phyloP scores from a whole-genome alignment of 1,284 basidiomycete species.

The Thecaphora frezii region DNA sequence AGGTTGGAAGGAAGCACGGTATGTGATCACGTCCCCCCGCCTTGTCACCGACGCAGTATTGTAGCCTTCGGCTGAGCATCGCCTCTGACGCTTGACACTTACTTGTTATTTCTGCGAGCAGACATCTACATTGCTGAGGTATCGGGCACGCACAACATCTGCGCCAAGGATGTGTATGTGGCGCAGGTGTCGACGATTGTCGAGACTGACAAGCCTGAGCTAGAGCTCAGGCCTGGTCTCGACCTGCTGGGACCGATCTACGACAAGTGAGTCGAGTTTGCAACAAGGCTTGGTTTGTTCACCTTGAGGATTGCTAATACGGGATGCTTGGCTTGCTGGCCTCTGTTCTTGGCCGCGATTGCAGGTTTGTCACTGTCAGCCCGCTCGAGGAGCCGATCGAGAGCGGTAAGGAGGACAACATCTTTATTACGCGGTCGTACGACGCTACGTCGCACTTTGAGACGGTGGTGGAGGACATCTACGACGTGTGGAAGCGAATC shows the following conservation, averaged over 20 bases:
- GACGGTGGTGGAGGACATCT: constrained; percentile 66
- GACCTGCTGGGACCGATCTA: constrained; percentile 88
- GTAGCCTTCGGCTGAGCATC: no score
- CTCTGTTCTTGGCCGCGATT: background rate
- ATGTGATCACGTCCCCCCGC: no score
- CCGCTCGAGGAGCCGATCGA: constrained; percentile 87
- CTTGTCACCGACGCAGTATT: no score
- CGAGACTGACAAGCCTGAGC: constrained; percentile 89
- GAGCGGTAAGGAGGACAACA: constrained; percentile 76
- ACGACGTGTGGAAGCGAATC: constrained; percentile 54
- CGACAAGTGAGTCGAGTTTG: constrained; percentile 69
- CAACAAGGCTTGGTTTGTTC: no score
- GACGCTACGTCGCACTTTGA: constrained; percentile 99
- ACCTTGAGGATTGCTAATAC: background rate
- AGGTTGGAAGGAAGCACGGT: constrained; percentile 92
- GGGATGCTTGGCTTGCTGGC: background rate
- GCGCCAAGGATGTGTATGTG: constrained; percentile 89
- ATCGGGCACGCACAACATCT: constrained; percentile 94
- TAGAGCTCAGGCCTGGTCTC: constrained; percentile 87
- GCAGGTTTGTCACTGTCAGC: constrained; percentile 76
- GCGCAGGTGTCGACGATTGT: constrained; percentile 98
- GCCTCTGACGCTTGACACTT: no score
- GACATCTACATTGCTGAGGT: constrained; percentile 99
- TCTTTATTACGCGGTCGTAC: constrained; percentile 96
- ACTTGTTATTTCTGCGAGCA: constrained; percentile 56